These are phyloP conservation scores for Phytophthora idaei DNA, from an alignment of 352 stramenopile genomes.

Conservation along the genomic window DNA sequence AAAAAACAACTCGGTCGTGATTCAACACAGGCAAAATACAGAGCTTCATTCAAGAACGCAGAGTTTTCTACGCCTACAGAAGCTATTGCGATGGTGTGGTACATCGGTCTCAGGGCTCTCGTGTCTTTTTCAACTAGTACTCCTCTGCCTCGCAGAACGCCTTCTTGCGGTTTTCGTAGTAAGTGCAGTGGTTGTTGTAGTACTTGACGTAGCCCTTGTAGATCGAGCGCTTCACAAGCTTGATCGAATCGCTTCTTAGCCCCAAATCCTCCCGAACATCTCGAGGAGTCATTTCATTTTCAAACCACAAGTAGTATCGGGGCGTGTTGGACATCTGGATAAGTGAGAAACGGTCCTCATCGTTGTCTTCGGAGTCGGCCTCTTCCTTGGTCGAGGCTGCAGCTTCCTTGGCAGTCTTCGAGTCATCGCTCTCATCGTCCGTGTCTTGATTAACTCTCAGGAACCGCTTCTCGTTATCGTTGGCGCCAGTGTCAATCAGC, in stretches of 20 bases:
- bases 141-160: constrained; percentile 10
- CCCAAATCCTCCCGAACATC: too few relatives aligned
- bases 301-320: neutral
- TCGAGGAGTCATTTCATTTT: too few relatives aligned
- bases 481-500: too few relatives aligned
- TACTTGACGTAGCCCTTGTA: constrained; percentile 26
- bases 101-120: too few relatives aligned
- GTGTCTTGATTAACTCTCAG: too few relatives aligned
- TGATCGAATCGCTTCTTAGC: too few relatives aligned
- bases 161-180: constrained; percentile 10
- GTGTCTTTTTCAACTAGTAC: neutral
- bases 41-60: too few relatives aligned
- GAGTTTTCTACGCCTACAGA: too few relatives aligned
- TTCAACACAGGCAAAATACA: too few relatives aligned
- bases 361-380: neutral
- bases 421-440: neutral
- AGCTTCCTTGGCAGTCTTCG: neutral
- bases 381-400: neutral
- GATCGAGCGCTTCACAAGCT: constrained; percentile 8
- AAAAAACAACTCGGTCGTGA: too few relatives aligned
- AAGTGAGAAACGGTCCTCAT: constrained; percentile 18
- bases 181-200: constrained; percentile 14
- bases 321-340: constrained; percentile 8
- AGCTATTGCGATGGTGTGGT: too few relatives aligned
- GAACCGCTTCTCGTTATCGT: too few relatives aligned